A percentile compares a stretch with the other conserved stretches of the same genome.
Conservation (phyloP, 495 filamentous ascomycete genomes). For the Recurvomyces mirabilis region DNA sequence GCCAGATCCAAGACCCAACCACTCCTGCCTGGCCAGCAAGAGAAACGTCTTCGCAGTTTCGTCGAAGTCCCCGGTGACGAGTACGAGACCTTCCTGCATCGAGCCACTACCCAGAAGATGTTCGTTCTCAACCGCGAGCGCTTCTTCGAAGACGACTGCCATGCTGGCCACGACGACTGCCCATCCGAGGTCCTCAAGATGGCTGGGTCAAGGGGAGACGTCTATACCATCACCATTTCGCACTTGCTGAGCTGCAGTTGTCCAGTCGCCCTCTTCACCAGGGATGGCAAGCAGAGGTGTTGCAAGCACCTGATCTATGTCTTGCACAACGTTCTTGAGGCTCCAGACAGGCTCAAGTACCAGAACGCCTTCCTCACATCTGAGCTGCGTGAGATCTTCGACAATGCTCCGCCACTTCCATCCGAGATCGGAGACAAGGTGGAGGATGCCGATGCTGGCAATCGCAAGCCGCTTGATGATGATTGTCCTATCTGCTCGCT, state of each 20-base stretch:
- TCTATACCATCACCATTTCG: conserved; percentile 52
- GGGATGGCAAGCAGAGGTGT: conserved; percentile 48
- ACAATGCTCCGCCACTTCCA: conserved; percentile 36
- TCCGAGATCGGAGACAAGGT: conserved; percentile 19
- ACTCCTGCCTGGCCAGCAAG: not conserved
- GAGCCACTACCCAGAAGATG: conserved; percentile 44
- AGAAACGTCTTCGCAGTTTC: not conserved
- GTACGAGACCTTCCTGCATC: conserved; percentile 20
- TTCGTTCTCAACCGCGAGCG: conserved; percentile 43
- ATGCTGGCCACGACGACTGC: conserved; percentile 20
- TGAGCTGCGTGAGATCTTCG: conserved; percentile 54
- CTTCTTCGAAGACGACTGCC: conserved; percentile 30
- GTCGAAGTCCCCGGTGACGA: not conserved
- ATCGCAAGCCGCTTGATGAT: conserved; percentile 51
- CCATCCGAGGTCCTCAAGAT: conserved; percentile 51
- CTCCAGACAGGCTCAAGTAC: conserved; percentile 50
- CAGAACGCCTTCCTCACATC: conserved; percentile 59
- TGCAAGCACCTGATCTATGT: conserved; percentile 70
- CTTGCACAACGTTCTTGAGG: conserved; percentile 53
- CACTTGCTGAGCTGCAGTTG: conserved; percentile 55
- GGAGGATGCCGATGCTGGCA: conserved; percentile 25
- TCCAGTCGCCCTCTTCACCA: conserved; percentile 31
- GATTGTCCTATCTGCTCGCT: conserved; percentile 73
- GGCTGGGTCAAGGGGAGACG: conserved; percentile 63
- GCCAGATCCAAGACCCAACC: not conserved